Conservation (phyloP, 2,329 filamentous ascomycete species). For the Talaromyces sp. region DNA sequence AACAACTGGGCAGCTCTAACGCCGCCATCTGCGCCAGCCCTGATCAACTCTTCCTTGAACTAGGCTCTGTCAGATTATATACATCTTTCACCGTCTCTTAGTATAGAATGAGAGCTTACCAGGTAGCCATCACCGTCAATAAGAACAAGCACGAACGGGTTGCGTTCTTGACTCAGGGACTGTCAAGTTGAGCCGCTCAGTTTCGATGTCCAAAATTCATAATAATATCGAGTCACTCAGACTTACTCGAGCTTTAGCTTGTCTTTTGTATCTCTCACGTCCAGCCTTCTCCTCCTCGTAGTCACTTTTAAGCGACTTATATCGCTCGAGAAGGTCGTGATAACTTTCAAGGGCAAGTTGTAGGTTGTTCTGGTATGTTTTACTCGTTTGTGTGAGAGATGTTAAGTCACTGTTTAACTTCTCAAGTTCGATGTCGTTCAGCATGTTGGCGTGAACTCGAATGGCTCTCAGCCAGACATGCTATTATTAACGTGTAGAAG, state of each 20-base stretch:
- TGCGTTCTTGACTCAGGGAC: not conserved
- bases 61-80: not conserved
- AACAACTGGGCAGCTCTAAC: not conserved
- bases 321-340: constrained; percentile 49
- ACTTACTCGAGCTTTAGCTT: constrained; percentile 44
- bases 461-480: not conserved
- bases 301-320: constrained; percentile 55
- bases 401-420: not conserved
- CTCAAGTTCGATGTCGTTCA: not conserved
- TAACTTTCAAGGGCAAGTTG: constrained; percentile 30
- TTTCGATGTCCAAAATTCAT: not conserved
- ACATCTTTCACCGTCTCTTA: not conserved
- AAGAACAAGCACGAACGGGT: not conserved
- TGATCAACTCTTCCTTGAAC: not conserved
- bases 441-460: not conserved
- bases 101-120: not conserved
- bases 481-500: not conserved
- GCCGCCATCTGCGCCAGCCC: not conserved
- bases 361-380: not conserved
- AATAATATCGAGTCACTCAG: not conserved
- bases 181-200: not conserved
- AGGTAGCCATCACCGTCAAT: not conserved
- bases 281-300: constrained; percentile 56
- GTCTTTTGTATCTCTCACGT: constrained; percentile 54
- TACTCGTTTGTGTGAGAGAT: not conserved